phyloP scores from a whole-genome alignment of 2,329 filamentous ascomycete genomes.

The Beauveria caledonica region DNA sequence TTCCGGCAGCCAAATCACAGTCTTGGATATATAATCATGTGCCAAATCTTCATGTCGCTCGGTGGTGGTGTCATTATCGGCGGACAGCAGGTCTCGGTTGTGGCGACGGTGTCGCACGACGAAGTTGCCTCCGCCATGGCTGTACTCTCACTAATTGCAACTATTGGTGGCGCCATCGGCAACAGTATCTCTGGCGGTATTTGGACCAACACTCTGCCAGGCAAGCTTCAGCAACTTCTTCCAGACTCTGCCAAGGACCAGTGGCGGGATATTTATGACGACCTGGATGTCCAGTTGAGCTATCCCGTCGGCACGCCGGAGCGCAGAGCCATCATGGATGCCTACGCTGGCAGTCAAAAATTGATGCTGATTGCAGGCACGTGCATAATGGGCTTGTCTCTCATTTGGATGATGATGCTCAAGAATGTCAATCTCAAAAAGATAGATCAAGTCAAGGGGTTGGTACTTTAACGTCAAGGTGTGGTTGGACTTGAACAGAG shows the following conservation, averaged over 20 bases:
- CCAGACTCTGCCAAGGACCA: constrained; percentile 26
- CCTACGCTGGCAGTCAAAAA: constrained; percentile 40
- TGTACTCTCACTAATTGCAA: constrained; percentile 22
- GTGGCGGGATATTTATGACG: constrained; percentile 35
- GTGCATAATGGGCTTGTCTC: constrained; percentile 20
- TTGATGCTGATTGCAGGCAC: constrained; percentile 30
- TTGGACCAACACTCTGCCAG: constrained; percentile 29
- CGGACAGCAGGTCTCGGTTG: constrained; percentile 25
- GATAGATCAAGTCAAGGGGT: constrained; percentile 24
- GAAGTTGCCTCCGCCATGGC: constrained; percentile 27
- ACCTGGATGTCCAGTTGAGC: constrained; percentile 25
- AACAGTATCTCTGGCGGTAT: constrained; percentile 24
- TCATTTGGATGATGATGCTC: constrained; percentile 23
- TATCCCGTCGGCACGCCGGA: constrained; percentile 33
- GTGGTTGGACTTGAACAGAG: not conserved
- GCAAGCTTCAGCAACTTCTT: constrained; percentile 27
- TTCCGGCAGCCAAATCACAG: constrained; percentile 23
- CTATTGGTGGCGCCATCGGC: constrained; percentile 26
- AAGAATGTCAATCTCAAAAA: constrained; percentile 24
- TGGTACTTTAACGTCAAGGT: not conserved
- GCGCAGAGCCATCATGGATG: constrained; percentile 34
- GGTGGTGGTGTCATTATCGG: constrained; percentile 21
- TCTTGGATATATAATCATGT: constrained; percentile 30
- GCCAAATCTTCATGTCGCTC: constrained; percentile 29
- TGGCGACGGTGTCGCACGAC: constrained; percentile 24